Evolutionary conservation across 2,329 filamentous ascomycete genomes (phyloP).

Genomic region (Pseudogymnoascus sp.): DNA sequence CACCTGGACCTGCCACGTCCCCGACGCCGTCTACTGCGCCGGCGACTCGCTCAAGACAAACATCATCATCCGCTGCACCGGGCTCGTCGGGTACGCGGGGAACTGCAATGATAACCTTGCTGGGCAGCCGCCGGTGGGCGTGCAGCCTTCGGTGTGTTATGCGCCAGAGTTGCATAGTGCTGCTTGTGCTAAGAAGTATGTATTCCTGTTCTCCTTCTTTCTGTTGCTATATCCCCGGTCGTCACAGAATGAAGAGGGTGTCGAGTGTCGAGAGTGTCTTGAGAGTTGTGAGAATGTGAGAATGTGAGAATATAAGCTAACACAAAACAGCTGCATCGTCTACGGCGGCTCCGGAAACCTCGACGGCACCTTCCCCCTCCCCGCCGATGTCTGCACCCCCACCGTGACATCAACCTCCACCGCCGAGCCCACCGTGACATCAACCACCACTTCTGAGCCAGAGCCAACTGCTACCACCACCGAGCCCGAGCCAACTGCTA

Average conservation of each 20-base stretch:
- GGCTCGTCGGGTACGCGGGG: slow-evolving; percentile 31
- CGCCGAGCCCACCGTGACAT: slow-evolving; percentile 26
- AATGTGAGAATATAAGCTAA: slow-evolving; percentile 8
- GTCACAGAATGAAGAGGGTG: no score
- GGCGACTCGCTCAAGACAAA: slow-evolving; percentile 32
- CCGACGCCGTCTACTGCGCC: slow-evolving; percentile 37
- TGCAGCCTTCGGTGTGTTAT: slow-evolving; percentile 32
- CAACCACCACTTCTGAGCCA: slow-evolving; percentile 13
- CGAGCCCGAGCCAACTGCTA: slow-evolving; percentile 12
- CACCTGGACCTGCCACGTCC: slow-evolving; percentile 32
- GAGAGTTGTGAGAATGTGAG: slow-evolving; percentile 14
- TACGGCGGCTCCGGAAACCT: slow-evolving; percentile 30
- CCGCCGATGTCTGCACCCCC: slow-evolving; percentile 29
- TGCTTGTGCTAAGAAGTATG: slow-evolving; percentile 39
- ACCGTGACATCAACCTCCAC: slow-evolving; percentile 13
- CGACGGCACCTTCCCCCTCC: slow-evolving; percentile 31
- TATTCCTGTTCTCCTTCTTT: not conserved
- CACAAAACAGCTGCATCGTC: slow-evolving; percentile 33
- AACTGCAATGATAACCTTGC: slow-evolving; percentile 38
- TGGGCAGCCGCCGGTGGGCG: slow-evolving; percentile 34
- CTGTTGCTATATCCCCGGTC: slow-evolving; percentile 23
- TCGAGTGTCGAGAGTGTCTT: slow-evolving; percentile 40
- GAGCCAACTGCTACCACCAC: slow-evolving; percentile 10
- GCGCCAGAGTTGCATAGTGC: slow-evolving; percentile 34
- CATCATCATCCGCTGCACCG: slow-evolving; percentile 41